A percentile compares a stretch with the other conserved stretches of the same genome.
These are phyloP conservation scores for Trichoderma gracile DNA, from an alignment of 2,329 filamentous ascomycete genomes.

Conservation along the genomic window DNA sequence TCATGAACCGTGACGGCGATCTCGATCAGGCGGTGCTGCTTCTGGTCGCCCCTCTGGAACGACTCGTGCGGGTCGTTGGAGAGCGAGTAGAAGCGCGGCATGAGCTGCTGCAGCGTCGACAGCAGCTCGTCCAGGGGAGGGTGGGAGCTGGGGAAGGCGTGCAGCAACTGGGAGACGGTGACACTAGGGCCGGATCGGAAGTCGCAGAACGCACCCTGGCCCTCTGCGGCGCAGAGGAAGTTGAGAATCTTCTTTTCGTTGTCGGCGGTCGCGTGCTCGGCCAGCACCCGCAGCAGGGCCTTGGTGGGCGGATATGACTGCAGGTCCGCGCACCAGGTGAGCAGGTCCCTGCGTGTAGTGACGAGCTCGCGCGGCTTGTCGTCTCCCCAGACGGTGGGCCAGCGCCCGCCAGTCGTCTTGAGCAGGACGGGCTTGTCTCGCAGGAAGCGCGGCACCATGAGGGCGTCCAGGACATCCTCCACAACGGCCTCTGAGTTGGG, in stretches of 20 bases:
- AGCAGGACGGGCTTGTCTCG: constrained; percentile 81
- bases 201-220: constrained; percentile 90
- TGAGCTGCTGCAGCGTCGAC: constrained; percentile 78
- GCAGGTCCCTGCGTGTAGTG: constrained; percentile 85
- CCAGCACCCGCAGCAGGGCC: constrained; percentile 77
- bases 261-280: constrained; percentile 75
- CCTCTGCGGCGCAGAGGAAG: constrained; percentile 85
- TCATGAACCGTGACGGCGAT: constrained; percentile 97
- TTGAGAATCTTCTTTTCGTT: constrained; percentile 87
- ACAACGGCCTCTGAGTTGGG: constrained; percentile 78
- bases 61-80: constrained; percentile 90
- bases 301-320: constrained; percentile 93
- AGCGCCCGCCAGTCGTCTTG: constrained; percentile 77
- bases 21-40: constrained; percentile 80
- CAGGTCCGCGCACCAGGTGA: constrained; percentile 94
- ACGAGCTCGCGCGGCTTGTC: constrained; percentile 81
- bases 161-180: constrained; percentile 79
- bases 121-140: constrained; percentile 83
- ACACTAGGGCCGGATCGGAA: constrained; percentile 87
- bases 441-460: constrained; percentile 77
- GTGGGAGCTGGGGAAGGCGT: constrained; percentile 88
- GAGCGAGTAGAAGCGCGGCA: constrained; percentile 98
- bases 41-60: constrained; percentile 66
- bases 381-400: constrained; percentile 98
- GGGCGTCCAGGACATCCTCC: constrained; percentile 78